Evolutionary conservation across 768 basidiomycete species (phyloP), one percentile per base, ranked within the genome.

Genomic region (Clavulina sp.): DNA sequence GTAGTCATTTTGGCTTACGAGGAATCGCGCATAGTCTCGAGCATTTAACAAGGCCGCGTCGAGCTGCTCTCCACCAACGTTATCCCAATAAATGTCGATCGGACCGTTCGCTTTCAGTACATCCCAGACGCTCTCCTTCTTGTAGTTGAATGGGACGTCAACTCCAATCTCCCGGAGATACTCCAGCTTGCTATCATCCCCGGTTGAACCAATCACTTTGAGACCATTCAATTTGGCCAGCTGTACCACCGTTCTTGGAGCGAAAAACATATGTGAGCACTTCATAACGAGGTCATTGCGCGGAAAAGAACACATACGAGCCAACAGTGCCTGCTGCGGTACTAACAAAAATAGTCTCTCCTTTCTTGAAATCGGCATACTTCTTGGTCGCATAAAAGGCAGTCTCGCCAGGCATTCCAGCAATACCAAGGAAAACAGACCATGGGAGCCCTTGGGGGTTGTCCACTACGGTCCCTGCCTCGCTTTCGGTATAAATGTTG

Each of bases 81-180:
- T 64, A 31, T 64, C 63, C 54, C 57, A 64, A 56, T 62, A 76
- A 65, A 78, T 63, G 57, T 78, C 67, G 41, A 80, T 69, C 0
- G 72, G 74, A 2, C 79, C 80, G 56, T 82, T 70, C 52, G 69
- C 69, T 54, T 60, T 59, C 34, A 86, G 64, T 2, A 80, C 66
- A 7, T 78, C 73, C 1, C 58, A 58, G 0, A 73, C 76, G 46
- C 66, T 65, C 0, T 67, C 67, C 0, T 71, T 81, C 69, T 85
- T 81, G 65, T 81, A 84, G 62, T 84, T 82, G 67, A 82, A 83
- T 0, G 70, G 75, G 4, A 79, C 71, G 57, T 85, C 81, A 0
- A 76, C 74, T 0, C 80, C 82, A 19, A 81, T 57, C 2, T 70
- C 52, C 48, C 70, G 70, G 63, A 80, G 48, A 58, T 73, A 80